These are phyloP conservation scores for Dalbergia cochinchinensis DNA, from an alignment of 306 rosid genomes.

Conservation along the genomic window DNA sequence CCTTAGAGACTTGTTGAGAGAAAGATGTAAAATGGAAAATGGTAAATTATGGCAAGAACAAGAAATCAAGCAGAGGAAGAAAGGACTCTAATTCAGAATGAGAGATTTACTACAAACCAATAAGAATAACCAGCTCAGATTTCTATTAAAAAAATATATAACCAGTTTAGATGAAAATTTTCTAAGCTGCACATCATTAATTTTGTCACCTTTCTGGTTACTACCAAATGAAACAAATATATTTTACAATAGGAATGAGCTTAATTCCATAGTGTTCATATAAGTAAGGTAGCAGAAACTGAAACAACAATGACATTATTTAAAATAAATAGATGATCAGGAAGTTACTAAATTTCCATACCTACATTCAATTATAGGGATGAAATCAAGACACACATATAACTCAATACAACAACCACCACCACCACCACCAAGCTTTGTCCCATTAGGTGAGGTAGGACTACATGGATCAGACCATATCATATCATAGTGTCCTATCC, in stretches of 20 bases:
- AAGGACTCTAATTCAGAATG: neutral
- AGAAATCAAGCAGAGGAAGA: too few relatives aligned
- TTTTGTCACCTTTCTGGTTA: neutral
- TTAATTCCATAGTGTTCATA: neutral
- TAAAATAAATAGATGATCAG: neutral
- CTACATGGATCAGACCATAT: too few relatives aligned
- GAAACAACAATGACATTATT: slow-evolving; percentile 14
- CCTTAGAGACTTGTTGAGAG: too few relatives aligned
- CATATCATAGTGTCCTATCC: too few relatives aligned
- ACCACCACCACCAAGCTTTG: too few relatives aligned
- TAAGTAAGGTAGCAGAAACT: neutral
- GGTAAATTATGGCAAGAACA: too few relatives aligned
- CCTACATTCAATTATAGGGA: slow-evolving; percentile 21
- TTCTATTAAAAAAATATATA: too few relatives aligned
- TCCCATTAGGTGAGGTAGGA: too few relatives aligned
- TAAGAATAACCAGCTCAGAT: neutral
- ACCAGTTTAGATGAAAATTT: neutral
- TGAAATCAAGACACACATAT: neutral
- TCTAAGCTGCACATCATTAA: neutral
- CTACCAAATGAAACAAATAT: neutral
- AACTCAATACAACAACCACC: too few relatives aligned
- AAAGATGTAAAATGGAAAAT: too few relatives aligned
- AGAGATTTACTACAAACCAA: neutral
- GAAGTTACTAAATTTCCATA: neutral
- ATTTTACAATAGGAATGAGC: too few relatives aligned